Evolutionary conservation across 768 basidiomycete species (phyloP).

Genomic region (Mycena kentingensis): DNA sequence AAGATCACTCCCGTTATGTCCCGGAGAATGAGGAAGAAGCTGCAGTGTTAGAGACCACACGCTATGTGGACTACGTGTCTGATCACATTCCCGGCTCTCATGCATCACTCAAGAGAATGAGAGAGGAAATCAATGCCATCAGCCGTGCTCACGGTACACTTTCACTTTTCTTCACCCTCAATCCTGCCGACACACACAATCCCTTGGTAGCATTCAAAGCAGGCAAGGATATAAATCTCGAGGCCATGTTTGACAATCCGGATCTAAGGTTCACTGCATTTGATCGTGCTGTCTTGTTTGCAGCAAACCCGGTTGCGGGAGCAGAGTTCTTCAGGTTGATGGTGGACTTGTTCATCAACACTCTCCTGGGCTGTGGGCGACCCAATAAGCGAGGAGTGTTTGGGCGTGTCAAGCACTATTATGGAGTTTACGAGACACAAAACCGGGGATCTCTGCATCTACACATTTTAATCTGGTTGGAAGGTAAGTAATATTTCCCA

Average conservation of each 20-base stretch:
- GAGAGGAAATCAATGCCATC: constrained; percentile 21
- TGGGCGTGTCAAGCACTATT: constrained; percentile 28
- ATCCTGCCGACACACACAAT: constrained; percentile 24
- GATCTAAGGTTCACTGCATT: constrained; percentile 13
- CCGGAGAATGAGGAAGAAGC: constrained; percentile 7
- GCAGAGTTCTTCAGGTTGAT: constrained; percentile 38
- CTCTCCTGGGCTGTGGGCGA: constrained; percentile 26
- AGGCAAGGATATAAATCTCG: constrained; percentile 24
- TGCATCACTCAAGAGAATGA: constrained; percentile 11
- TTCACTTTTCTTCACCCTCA: constrained; percentile 23
- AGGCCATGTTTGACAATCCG: constrained; percentile 10
- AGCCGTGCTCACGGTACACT: constrained; percentile 13
- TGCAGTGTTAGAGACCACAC: constrained; percentile 12
- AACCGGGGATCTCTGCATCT: constrained; percentile 33
- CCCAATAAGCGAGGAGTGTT: constrained; percentile 27
- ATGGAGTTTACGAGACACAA: constrained; percentile 34
- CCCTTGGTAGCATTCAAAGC: constrained; percentile 15
- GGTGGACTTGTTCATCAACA: constrained; percentile 26
- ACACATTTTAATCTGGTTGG: constrained; percentile 11
- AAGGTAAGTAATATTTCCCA: background rate
- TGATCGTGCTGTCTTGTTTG: constrained; percentile 19
- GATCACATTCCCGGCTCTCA: constrained; percentile 23
- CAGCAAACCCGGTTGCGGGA: constrained; percentile 34
- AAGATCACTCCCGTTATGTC: background rate
- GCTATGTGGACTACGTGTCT: constrained; percentile 22